phyloP scores from a whole-genome alignment of 164 flowering plant species.

The Piper longum region DNA sequence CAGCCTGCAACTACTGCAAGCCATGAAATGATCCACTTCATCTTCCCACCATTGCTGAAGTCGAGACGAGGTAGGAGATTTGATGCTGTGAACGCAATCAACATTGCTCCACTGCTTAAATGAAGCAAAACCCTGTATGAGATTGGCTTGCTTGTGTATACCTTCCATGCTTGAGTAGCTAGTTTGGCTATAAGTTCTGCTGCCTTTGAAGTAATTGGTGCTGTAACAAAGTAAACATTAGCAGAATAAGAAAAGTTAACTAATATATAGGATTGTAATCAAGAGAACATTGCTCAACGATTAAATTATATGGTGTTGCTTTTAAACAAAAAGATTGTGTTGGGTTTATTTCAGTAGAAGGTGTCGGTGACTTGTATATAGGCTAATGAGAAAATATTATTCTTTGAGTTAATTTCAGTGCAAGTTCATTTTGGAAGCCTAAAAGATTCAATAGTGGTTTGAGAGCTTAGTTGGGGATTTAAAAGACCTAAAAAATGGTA shows the following conservation, averaged over 20 bases:
- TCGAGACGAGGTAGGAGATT: constrained; percentile 75
- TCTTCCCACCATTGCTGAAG: constrained; percentile 61
- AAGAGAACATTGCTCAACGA: not conserved
- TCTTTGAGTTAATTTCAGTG: too few species aligned
- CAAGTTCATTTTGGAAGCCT: too few species aligned
- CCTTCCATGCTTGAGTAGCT: constrained; percentile 16
- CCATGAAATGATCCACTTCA: constrained; percentile 98
- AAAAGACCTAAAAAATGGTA: too few species aligned
- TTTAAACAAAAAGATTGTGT: too few species aligned
- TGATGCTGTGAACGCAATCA: constrained; percentile 84
- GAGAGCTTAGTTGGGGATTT: too few species aligned
- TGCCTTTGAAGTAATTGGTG: constrained; percentile 6
- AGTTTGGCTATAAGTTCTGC: constrained; percentile 15
- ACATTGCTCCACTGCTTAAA: constrained; percentile 60
- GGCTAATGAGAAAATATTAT: too few species aligned
- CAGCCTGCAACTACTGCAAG: constrained; percentile 88
- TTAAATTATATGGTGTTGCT: too few species aligned
- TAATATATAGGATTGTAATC: not conserved
- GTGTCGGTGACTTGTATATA: too few species aligned
- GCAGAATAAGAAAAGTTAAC: not conserved
- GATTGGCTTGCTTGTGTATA: constrained; percentile 43
- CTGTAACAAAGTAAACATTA: constrained; percentile 2
- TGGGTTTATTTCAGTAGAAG: too few species aligned
- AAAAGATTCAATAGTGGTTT: too few species aligned
- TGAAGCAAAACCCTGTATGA: constrained; percentile 61